Evolutionary conservation across 495 filamentous ascomycete species (phyloP).

Genomic region (Neurospora sp.): DNA sequence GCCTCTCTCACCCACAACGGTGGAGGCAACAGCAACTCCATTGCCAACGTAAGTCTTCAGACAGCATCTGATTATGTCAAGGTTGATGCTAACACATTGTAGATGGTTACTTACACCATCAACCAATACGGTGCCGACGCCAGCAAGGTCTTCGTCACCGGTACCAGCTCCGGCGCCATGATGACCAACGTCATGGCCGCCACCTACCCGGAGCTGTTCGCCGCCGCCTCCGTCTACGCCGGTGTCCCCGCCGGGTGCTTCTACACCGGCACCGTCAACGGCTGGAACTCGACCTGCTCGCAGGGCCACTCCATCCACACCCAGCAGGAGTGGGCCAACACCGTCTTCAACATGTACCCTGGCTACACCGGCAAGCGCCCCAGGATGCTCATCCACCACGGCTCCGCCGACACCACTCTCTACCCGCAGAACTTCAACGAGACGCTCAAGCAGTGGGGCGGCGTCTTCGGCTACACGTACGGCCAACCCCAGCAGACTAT

Average conservation of each 20-base stretch:
- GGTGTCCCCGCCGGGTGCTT: constrained; percentile 56
- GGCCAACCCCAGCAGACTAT: constrained; percentile 21
- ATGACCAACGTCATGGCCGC: constrained; percentile 46
- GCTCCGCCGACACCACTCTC: constrained; percentile 38
- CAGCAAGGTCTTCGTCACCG: constrained; percentile 41
- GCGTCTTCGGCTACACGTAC: constrained; percentile 33
- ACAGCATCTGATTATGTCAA: neutral
- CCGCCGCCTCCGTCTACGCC: constrained; percentile 45
- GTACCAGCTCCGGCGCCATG: constrained; percentile 43
- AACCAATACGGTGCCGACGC: constrained; percentile 39
- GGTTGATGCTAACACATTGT: neutral
- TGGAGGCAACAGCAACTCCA: constrained; percentile 48
- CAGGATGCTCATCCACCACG: constrained; percentile 47
- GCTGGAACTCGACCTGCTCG: constrained; percentile 39
- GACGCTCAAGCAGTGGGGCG: constrained; percentile 44
- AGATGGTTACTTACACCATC: constrained; percentile 47
- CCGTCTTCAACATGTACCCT: constrained; percentile 37
- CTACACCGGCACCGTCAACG: constrained; percentile 29
- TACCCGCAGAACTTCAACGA: constrained; percentile 40
- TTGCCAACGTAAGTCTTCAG: constrained; percentile 29
- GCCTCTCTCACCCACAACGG: constrained; percentile 45
- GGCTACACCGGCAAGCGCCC: constrained; percentile 42
- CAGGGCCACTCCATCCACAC: constrained; percentile 30
- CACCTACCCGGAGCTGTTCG: constrained; percentile 48
- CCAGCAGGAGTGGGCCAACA: constrained; percentile 32